Percentiles rank a stretch among this genome's conserved stretches.
phyloP scores from a whole-genome alignment of 805 yeast species.

The Ogataea trehaloabstinens region DNA sequence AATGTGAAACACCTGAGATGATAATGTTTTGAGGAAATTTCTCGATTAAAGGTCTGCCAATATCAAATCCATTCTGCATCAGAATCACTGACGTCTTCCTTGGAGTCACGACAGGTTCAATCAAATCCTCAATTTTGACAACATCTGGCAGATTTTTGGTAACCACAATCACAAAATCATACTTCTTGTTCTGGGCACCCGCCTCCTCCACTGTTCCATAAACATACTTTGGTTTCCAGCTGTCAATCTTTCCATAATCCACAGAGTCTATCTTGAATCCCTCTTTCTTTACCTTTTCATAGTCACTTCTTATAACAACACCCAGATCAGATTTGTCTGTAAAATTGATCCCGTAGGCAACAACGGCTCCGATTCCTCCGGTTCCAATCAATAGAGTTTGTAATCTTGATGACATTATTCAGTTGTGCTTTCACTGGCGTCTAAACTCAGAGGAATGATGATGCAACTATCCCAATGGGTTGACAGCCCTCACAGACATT shows the following conservation, averaged over 20 bases:
- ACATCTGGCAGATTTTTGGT: constrained; percentile 66
- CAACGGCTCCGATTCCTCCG: constrained; percentile 82
- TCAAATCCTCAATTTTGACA: constrained; percentile 46
- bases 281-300: constrained; percentile 41
- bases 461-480: too few relatives aligned
- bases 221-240: constrained; percentile 53
- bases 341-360: constrained; percentile 57
- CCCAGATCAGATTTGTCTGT: constrained; percentile 51
- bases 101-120: constrained; percentile 47
- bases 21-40: constrained; percentile 50
- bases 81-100: constrained; percentile 49
- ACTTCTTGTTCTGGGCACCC: constrained; percentile 37
- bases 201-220: constrained; percentile 37
- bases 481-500: too few relatives aligned
- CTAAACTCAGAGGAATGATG: too few relatives aligned
- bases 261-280: constrained; percentile 59
- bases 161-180: constrained; percentile 56
- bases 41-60: constrained; percentile 53
- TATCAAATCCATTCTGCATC: constrained; percentile 66
- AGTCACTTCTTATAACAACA: constrained; percentile 62
- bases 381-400: constrained; percentile 49
- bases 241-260: constrained; percentile 54
- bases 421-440: too few relatives aligned
- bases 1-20: constrained; percentile 62
- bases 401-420: background rate